These are phyloP conservation scores for Ajuga reptans DNA, from an alignment of 305 asterid genomes.

Conservation along the genomic window DNA sequence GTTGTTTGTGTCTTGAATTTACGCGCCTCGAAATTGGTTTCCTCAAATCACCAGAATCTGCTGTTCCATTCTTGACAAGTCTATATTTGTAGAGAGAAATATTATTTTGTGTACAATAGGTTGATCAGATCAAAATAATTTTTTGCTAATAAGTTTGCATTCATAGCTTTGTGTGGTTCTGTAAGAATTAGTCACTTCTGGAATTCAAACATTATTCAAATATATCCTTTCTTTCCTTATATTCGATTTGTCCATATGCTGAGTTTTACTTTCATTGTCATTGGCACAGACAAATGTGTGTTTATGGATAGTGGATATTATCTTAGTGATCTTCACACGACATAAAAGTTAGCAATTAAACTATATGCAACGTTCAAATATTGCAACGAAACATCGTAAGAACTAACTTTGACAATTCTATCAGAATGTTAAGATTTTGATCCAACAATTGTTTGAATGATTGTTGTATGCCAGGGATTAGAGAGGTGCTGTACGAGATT, in stretches of 20 bases:
- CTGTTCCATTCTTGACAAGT: constrained; percentile 22
- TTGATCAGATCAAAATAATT: constrained; percentile 19
- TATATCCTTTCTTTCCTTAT: neutral
- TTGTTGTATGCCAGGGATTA: constrained; percentile 83
- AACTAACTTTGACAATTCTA: neutral
- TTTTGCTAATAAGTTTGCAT: constrained; percentile 17
- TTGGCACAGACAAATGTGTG: neutral
- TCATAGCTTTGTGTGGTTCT: constrained; percentile 17
- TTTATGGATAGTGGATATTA: neutral
- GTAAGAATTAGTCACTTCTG: constrained; percentile 6
- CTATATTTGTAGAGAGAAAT: constrained; percentile 40
- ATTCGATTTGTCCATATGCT: neutral
- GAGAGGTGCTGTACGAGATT: constrained; percentile 78
- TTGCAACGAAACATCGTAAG: neutral
- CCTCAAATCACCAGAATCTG: constrained; percentile 17
- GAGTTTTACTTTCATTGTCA: too few species aligned
- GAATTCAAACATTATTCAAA: constrained; percentile 4
- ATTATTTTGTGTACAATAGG: constrained; percentile 32
- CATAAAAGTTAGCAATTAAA: neutral
- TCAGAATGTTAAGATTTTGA: constrained; percentile 33
- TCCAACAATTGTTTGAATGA: constrained; percentile 55
- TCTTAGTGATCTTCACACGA: neutral
- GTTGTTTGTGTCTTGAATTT: constrained; percentile 13
- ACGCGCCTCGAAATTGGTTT: constrained; percentile 21
- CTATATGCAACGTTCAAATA: neutral